Conservation (phyloP, 352 stramenopile genomes). For the Elongisporangium anandrum region DNA sequence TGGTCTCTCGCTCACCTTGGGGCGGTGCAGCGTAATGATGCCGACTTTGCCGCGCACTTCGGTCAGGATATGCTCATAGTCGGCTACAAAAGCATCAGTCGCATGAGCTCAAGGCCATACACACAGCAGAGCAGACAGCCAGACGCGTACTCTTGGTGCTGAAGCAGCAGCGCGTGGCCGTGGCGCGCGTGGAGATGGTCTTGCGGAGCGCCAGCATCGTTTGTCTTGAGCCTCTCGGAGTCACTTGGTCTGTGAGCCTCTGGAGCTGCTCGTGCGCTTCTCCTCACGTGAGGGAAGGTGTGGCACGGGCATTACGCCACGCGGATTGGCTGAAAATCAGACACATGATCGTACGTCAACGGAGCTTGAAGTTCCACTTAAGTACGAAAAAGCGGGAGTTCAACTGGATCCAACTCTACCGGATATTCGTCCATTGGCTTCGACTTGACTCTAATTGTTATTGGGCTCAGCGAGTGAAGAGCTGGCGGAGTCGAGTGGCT, state of each 20-base stretch:
- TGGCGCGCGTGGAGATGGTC: conserved; percentile 10
- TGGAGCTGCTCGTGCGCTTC: conserved; percentile 3
- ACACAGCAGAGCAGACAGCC: background rate
- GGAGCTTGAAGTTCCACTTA: conserved; percentile 2
- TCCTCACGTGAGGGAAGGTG: conserved; percentile 5
- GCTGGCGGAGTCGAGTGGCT: conserved; percentile 27
- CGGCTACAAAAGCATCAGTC: conserved; percentile 13
- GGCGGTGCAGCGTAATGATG: conserved; percentile 95
- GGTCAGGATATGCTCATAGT: conserved; percentile 86
- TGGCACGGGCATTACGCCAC: conserved; percentile 6
- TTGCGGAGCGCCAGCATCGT: conserved; percentile 53
- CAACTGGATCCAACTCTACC: too few species aligned
- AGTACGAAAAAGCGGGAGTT: background rate
- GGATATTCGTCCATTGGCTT: too few species aligned
- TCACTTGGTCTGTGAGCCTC: background rate
- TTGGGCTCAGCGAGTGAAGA: too few species aligned
- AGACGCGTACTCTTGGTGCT: conserved; percentile 39
- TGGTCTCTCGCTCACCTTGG: conserved; percentile 66
- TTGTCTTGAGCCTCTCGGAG: background rate
- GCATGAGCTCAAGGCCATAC: conserved; percentile 1
- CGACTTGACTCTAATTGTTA: too few species aligned
- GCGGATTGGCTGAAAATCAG: conserved; percentile 23
- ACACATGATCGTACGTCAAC: conserved; percentile 1
- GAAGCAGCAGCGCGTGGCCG: conserved; percentile 40
- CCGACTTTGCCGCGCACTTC: conserved; percentile 89